Base-by-base conservation (phyloP, 352 stramenopile genomes). In the Blastocystis sp. region DNA sequence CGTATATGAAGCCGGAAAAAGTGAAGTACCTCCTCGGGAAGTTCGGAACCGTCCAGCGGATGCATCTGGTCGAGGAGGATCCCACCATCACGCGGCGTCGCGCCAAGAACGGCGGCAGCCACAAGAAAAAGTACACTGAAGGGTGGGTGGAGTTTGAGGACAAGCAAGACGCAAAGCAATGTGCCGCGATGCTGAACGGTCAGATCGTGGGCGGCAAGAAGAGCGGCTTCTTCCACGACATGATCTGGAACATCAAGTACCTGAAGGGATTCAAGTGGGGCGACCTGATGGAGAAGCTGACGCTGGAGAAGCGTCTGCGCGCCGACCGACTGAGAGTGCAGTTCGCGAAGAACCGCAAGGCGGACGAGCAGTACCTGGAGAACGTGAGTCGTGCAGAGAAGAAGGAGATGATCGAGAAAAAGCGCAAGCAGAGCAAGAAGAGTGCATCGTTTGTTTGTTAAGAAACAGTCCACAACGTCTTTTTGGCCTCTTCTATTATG, bases 241-340 rank as follows among this genome's bases (percentile, higher is more conserved):
- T 98, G 88, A 92, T 98, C 38, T 99, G 96, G 96, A 98, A 97
- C 88, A 89, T 99, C 84, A 99, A 98, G 90, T 99, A 98, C 90
- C 90, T 99, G 85, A 93, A 92, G 49, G 94, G 94, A 27, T 99
- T 99, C 89, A 97, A 98, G 89, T 99, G 96, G 96, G 91, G 93
- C 51, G 94, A 98, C 87, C 89, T 99, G 46, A 98, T 95, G 1
- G 96, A 99, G 89, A 98, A 98, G 88, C 94, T 32, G 89, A 87
- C 91, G 4, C 94, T 94, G 81, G 92, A 94, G 84, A 92, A 94
- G 71, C 91, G 91, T 40, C 92, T 94, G 36, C 91, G 92, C 27
- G 90, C 92, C 64, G 91, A 94, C 87, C 93, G 93, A 81, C 86
- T 94, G 84, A 91, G 91, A 57, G 91, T 93, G 84, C 90, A 94